Evolutionary conservation across 306 rosid species (phyloP).

Genomic region (Trifolium repens): DNA sequence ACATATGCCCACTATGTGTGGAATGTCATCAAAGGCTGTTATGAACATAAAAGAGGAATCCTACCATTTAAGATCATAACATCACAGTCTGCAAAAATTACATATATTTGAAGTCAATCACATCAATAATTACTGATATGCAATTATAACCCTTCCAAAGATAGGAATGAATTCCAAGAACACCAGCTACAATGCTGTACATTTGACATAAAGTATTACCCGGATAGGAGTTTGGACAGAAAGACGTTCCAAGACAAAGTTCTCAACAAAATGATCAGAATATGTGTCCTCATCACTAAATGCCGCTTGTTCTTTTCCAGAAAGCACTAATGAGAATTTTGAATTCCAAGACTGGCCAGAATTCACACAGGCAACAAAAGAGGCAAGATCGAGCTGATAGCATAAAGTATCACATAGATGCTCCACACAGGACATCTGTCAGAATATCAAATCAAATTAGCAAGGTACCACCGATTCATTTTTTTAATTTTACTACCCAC

Average conservation of each 20-base stretch:
- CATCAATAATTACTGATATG: constrained; percentile 2
- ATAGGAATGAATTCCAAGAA: constrained; percentile 33
- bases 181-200: constrained; percentile 21
- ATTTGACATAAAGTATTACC: constrained; percentile 61
- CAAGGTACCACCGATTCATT: constrained; percentile 34
- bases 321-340: constrained; percentile 67
- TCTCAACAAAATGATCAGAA: constrained; percentile 86
- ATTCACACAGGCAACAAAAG: constrained; percentile 88
- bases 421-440: constrained; percentile 90
- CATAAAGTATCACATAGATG: constrained; percentile 90
- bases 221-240: constrained; percentile 96
- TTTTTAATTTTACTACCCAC: constrained; percentile 41
- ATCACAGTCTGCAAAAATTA: constrained; percentile 26
- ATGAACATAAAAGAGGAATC: constrained; percentile 22
- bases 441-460: constrained; percentile 37
- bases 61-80: constrained; percentile 25
- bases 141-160: constrained; percentile 32
- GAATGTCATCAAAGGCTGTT: constrained; percentile 14
- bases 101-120: constrained; percentile 28
- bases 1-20: constrained; percentile 23
- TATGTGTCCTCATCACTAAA: constrained; percentile 57
- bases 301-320: constrained; percentile 64
- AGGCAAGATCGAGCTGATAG: constrained; percentile 91
- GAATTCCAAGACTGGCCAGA: constrained; percentile 89
- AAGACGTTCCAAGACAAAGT: constrained; percentile 93